A percentile compares a stretch with the other conserved stretches of the same genome.
phyloP scores from a whole-genome alignment of 2,329 filamentous ascomycete genomes.

The Graphiopsis chlorocephala region DNA sequence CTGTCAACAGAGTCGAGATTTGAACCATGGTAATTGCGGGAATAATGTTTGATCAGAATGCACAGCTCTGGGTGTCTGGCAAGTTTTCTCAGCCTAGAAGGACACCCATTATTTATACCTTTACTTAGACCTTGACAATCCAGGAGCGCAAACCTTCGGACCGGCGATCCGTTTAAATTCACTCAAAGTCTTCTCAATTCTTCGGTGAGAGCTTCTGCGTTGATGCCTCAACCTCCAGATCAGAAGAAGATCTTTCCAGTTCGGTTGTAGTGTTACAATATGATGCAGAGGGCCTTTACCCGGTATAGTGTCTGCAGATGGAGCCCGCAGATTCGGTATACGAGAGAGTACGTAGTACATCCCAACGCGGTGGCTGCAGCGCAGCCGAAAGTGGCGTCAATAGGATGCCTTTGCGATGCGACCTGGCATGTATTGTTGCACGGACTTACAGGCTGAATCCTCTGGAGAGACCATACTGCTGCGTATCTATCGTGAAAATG shows the following conservation, averaged over 20 bases:
- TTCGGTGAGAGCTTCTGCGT: background rate
- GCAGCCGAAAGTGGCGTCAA: background rate
- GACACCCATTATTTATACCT: background rate
- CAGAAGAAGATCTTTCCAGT: too few species aligned
- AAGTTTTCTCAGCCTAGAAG: background rate
- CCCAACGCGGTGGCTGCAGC: background rate
- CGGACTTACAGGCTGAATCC: background rate
- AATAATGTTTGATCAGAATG: background rate
- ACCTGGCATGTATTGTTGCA: background rate
- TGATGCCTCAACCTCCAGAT: background rate
- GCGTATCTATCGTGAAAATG: background rate
- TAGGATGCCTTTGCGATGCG: background rate
- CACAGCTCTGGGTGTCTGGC: background rate
- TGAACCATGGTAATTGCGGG: background rate
- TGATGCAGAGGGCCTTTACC: background rate
- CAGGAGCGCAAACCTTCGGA: background rate
- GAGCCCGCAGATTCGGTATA: background rate
- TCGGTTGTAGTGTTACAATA: background rate
- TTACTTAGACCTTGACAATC: background rate
- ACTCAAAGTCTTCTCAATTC: background rate
- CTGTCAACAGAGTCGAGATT: background rate
- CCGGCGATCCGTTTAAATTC: background rate
- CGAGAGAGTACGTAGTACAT: background rate
- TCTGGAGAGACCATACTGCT: background rate
- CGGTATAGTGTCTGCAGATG: background rate